Evolutionary conservation across 2,329 filamentous ascomycete genomes (phyloP).

Genomic region (Fusarium brevicatenulatum): DNA sequence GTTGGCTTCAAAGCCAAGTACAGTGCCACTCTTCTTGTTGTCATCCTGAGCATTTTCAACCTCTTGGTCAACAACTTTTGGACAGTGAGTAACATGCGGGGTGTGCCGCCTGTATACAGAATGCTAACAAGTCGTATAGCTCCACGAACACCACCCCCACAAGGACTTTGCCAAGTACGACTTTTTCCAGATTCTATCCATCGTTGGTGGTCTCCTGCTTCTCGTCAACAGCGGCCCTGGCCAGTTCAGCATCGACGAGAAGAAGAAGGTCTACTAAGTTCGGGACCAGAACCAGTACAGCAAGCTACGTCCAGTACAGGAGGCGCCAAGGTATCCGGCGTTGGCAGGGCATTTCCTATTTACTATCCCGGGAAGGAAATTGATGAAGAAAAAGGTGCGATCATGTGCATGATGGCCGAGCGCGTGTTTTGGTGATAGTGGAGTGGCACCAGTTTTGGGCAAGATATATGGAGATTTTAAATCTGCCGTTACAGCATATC

Average conservation of each 20-base stretch:
- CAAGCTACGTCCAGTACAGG: slow-evolving; percentile 10
- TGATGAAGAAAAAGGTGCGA: slow-evolving; percentile 26
- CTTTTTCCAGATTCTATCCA: slow-evolving; percentile 99
- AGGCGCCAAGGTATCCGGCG: slow-evolving; percentile 35
- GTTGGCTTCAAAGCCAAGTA: slow-evolving; percentile 99
- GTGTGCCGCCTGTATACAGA: not conserved
- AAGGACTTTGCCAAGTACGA: slow-evolving; percentile 99
- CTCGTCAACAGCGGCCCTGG: slow-evolving; percentile 99
- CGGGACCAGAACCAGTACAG: not conserved
- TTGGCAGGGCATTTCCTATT: slow-evolving; percentile 38
- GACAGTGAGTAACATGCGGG: slow-evolving; percentile 74
- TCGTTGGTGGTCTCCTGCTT: slow-evolving; percentile 94
- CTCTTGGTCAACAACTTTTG: slow-evolving; percentile 99
- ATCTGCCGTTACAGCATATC: slow-evolving; percentile 28
- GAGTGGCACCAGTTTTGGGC: slow-evolving; percentile 18
- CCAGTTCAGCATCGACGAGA: slow-evolving; percentile 98
- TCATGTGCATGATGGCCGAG: slow-evolving; percentile 10
- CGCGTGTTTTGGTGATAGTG: slow-evolving; percentile 12
- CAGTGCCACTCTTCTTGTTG: slow-evolving; percentile 92
- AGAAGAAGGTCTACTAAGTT: slow-evolving; percentile 98
- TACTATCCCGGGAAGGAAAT: slow-evolving; percentile 30
- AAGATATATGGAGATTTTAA: slow-evolving; percentile 22
- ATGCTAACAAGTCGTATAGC: slow-evolving; percentile 60
- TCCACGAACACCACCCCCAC: slow-evolving; percentile 97
- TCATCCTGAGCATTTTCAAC: slow-evolving; percentile 97